Percentiles rank a stretch among this genome's conserved stretches.
These are phyloP conservation scores for Venturia asperata DNA, from an alignment of 2,329 filamentous ascomycete genomes.

Conservation along the genomic window DNA sequence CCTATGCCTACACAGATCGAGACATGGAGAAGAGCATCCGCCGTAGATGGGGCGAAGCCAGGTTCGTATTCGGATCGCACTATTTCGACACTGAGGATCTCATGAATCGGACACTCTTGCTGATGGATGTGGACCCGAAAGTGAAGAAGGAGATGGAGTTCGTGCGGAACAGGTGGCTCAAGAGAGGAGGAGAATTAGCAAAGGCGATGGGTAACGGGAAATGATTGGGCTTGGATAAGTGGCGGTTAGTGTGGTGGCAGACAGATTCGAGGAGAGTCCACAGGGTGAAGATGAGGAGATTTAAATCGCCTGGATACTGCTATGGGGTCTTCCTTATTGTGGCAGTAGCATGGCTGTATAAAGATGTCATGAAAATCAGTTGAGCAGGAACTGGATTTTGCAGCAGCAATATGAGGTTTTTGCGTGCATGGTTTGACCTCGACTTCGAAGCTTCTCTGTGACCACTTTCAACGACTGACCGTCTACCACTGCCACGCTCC, in stretches of 20 bases:
- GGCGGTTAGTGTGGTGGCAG: background rate
- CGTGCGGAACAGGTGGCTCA: background rate
- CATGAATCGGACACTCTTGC: background rate
- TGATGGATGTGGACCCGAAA: background rate
- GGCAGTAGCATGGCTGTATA: background rate
- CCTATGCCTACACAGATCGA: background rate
- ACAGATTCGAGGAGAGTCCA: no score
- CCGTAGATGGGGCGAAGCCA: background rate
- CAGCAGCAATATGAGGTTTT: background rate
- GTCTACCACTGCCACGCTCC: constrained; percentile 99
- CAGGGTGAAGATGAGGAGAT: background rate
- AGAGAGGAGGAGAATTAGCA: background rate
- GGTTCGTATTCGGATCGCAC: background rate
- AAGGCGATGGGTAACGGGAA: background rate
- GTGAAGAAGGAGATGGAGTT: background rate
- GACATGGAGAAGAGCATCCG: background rate
- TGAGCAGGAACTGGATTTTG: background rate
- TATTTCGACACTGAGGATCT: constrained; percentile 1
- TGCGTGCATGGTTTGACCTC: background rate
- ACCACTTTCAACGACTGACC: constrained; percentile 59
- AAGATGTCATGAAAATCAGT: background rate
- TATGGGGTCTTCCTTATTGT: background rate
- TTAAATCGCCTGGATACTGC: background rate
- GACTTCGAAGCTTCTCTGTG: background rate
- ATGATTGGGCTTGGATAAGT: background rate